Conservation (phyloP, 2,329 filamentous ascomycete genomes). For the Aspergillus sp. region DNA sequence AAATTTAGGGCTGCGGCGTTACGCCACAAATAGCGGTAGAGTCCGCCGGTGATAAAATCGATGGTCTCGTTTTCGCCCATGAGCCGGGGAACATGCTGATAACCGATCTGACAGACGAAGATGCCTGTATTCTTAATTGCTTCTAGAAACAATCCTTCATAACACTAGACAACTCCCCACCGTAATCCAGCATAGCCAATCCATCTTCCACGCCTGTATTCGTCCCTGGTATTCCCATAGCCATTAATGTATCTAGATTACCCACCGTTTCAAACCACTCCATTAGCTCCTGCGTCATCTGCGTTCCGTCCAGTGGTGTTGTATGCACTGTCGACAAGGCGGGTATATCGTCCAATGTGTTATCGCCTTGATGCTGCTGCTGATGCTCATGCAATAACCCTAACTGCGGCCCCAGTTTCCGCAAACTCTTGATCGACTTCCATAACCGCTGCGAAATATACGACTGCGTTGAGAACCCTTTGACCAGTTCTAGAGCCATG, state of each 20-base stretch:
- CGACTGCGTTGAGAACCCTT: constrained; percentile 53
- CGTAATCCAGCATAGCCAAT: constrained; percentile 42
- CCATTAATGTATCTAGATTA: constrained; percentile 40
- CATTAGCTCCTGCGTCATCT: constrained; percentile 53
- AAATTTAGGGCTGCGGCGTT: constrained; percentile 56
- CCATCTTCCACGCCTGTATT: constrained; percentile 23
- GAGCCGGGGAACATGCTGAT: constrained; percentile 58
- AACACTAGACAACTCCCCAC: constrained; percentile 53
- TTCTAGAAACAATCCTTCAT: constrained; percentile 43
- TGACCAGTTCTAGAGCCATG: constrained; percentile 57
- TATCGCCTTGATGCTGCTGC: background rate
- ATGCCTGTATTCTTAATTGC: constrained; percentile 17
- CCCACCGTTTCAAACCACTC: constrained; percentile 58
- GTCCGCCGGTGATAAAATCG: constrained; percentile 40
- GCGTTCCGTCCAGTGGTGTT: constrained; percentile 45
- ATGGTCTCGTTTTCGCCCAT: constrained; percentile 56
- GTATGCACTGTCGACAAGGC: constrained; percentile 42
- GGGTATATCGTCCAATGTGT: background rate
- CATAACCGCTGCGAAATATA: constrained; percentile 57
- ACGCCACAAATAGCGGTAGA: constrained; percentile 61
- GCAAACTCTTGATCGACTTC: constrained; percentile 56
- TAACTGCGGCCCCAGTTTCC: constrained; percentile 54
- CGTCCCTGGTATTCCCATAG: constrained; percentile 16
- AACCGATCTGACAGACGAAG: constrained; percentile 45
- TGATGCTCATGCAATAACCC: constrained; percentile 39